Base-by-base conservation (phyloP, 345 rosid genomes). In the Lagerstroemia speciosa region DNA sequence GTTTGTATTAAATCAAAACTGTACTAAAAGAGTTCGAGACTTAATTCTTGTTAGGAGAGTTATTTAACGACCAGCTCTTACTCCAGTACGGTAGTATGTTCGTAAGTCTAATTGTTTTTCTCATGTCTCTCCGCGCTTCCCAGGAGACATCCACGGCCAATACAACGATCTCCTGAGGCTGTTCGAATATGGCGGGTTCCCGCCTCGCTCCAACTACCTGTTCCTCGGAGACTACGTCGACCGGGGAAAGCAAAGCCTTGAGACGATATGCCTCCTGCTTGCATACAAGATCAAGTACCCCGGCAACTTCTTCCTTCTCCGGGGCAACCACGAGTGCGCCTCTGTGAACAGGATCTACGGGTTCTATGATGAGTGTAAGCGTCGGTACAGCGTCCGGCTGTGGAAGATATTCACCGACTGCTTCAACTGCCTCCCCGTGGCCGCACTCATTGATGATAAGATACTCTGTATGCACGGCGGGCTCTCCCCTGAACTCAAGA, bases 401-500 rank as follows among this genome's bases (percentile, higher is more conserved):
- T 90, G 98, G 98, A 83, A 85, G 80, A 66, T 67, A 26, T 92
- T 92, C 74, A 84, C 96, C 11, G 90, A 88, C 30, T 88, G 89
- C 55, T 93, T 93, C 83, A 90, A 93, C 69, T 90, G 96, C 85
- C 86, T 92, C 19, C 93, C 98, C 0, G 87, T 85, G 63, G 95
- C 98, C 41, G 96, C 98, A 31, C 83, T 88, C 24, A 78, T 92
- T 45, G 97, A 90, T 68, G 93, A 87, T 29, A 81, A 81, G 83
- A 92, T 92, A 70, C 79, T 88, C 66, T 92, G 98, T 76, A 90
- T 90, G 96, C 98, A 90, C 29, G 97, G 95, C 34, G 97, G 98
- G 33, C 86, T 92, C 64, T 92, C 97, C 30, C 98, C 96, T 0
- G 97, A 90, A 29, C 77, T 90, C 62, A 71, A 37, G 70, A 72